phyloP scores from a whole-genome alignment of 2,329 filamentous ascomycete species.

The Fusarium xyrophilum region DNA sequence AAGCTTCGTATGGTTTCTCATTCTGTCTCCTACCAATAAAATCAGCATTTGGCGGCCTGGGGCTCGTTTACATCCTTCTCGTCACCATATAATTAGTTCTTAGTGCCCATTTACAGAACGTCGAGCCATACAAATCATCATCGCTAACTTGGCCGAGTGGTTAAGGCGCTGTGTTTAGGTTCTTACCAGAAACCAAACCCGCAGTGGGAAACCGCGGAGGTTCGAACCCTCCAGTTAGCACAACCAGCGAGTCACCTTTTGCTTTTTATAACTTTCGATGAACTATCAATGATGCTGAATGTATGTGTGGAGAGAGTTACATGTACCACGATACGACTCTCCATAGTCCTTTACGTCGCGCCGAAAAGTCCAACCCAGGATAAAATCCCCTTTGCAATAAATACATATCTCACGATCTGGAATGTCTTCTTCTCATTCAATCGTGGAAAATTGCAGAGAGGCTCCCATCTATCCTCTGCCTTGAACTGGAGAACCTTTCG shows the following conservation, averaged over 20 bases:
- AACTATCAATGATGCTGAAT: no score
- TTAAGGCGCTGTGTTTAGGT: constrained; percentile 40
- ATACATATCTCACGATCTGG: constrained; percentile 16
- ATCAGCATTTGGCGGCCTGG: rapidly evolving
- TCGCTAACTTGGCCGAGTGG: constrained; percentile 39
- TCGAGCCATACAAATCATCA: no score
- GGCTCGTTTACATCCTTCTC: rapidly evolving
- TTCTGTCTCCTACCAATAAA: rapidly evolving
- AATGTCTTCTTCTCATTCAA: constrained; percentile 34
- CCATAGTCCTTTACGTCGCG: constrained; percentile 22
- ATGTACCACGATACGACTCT: constrained; percentile 3
- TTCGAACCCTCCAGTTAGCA: constrained; percentile 40
- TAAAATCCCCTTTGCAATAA: constrained; percentile 23
- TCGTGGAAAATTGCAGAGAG: constrained; percentile 47
- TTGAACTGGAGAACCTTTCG: constrained; percentile 40
- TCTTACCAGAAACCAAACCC: constrained; percentile 36
- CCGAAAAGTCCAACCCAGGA: constrained; percentile 21
- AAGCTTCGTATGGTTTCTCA: rapidly evolving
- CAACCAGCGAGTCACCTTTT: constrained; percentile 2
- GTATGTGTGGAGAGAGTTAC: no score
- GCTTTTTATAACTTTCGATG: no score
- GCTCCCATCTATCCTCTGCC: constrained; percentile 51
- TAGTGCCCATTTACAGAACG: no score
- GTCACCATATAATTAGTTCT: rapidly evolving
- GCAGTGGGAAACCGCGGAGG: constrained; percentile 39